A percentile compares a stretch with the other conserved stretches of the same genome.
Conservation (phyloP, 768 basidiomycete species). For the Pleurotus citrinopileatus region DNA sequence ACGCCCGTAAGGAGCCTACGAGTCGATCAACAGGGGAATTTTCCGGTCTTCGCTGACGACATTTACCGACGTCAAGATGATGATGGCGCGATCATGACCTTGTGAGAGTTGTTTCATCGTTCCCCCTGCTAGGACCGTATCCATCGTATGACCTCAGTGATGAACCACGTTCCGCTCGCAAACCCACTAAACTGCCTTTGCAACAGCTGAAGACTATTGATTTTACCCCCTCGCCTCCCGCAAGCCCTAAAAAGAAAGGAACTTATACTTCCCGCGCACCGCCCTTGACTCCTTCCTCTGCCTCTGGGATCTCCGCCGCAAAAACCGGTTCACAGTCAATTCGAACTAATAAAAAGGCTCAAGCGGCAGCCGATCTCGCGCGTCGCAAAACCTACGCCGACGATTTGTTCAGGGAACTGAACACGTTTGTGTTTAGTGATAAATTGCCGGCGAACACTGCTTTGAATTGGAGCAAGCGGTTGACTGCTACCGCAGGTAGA, state of each 20-base stretch:
- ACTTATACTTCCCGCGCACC: background rate
- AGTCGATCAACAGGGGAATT: too few relatives aligned
- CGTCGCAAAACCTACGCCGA: conserved; percentile 52
- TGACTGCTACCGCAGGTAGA: conserved; percentile 67
- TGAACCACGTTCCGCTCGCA: conserved; percentile 48
- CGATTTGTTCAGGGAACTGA: conserved; percentile 59
- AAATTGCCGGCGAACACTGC: conserved; percentile 51
- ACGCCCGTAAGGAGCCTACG: background rate
- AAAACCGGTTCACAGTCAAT: conserved; percentile 19
- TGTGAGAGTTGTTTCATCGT: conserved; percentile 27
- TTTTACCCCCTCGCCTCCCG: conserved; percentile 8
- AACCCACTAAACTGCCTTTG: conserved; percentile 33
- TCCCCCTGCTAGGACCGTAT: conserved; percentile 4
- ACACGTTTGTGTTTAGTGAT: conserved; percentile 51
- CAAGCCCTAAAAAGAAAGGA: conserved; percentile 11
- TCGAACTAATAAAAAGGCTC: conserved; percentile 37
- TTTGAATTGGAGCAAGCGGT: conserved; percentile 64
- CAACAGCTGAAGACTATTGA: conserved; percentile 12
- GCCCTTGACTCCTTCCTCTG: background rate
- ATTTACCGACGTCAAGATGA: too few relatives aligned
- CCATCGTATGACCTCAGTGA: conserved; percentile 25
- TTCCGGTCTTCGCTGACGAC: too few relatives aligned
- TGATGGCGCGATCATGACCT: conserved; percentile 33
- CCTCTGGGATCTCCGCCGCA: conserved; percentile 3
- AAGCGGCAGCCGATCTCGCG: conserved; percentile 38